A percentile compares a stretch with the other conserved stretches of the same genome.
phyloP scores from a whole-genome alignment of 306 rosid species.

The Citrullus colocynthis region DNA sequence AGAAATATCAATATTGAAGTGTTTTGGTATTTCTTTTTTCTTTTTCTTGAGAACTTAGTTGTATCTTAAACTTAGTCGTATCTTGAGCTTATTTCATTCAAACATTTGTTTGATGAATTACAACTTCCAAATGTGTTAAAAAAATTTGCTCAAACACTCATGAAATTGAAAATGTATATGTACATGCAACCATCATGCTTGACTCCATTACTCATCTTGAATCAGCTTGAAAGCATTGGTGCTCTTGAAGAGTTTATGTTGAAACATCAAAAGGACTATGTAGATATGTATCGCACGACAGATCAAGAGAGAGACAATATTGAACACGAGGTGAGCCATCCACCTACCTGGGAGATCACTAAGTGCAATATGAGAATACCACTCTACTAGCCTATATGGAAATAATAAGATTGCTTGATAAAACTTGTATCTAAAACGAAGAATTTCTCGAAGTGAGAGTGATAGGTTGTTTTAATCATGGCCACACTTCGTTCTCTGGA shows the following conservation, averaged over 20 bases:
- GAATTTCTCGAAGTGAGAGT: not conserved
- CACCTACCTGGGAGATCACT: not conserved
- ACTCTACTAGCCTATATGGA: not conserved
- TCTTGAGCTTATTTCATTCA: not conserved
- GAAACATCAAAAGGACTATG: conserved; percentile 86
- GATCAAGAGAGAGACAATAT: conserved; percentile 93
- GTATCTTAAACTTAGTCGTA: not conserved
- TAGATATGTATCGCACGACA: conserved; percentile 83
- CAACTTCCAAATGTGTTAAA: not conserved
- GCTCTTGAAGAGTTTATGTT: conserved; percentile 66
- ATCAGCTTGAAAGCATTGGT: conserved; percentile 70
- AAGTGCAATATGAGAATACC: not conserved
- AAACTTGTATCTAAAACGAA: not conserved
- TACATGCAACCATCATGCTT: not conserved
- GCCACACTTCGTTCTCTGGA: not conserved
- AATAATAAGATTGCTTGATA: not conserved
- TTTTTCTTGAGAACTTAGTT: not conserved
- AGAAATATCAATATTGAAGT: not conserved
- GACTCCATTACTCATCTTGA: not conserved
- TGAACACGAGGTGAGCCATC: conserved; percentile 77
- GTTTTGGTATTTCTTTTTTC: not conserved
- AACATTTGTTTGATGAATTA: not conserved
- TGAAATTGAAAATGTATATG: not conserved
- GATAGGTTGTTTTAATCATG: not conserved
- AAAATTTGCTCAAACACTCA: not conserved